Evolutionary conservation across 805 yeast genomes (phyloP).

Genomic region (Teunomyces cretensis): DNA sequence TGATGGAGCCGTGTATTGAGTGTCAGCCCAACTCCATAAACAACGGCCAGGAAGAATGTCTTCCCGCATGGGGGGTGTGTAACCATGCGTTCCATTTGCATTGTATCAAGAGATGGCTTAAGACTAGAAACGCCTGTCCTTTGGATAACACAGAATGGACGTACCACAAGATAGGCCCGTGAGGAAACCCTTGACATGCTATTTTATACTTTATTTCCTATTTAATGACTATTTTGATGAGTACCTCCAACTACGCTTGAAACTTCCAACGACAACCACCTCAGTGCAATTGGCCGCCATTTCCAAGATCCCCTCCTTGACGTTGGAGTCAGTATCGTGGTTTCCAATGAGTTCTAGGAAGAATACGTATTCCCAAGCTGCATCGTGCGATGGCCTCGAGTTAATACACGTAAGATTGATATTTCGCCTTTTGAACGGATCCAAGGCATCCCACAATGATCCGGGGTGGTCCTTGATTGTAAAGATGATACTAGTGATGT

Average conservation of each 20-base stretch:
- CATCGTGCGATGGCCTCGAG: slow-evolving; percentile 69
- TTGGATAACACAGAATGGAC: slow-evolving; percentile 91
- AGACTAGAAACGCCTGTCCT: slow-evolving; percentile 95
- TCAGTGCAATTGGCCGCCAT: slow-evolving; percentile 46
- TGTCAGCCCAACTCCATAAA: slow-evolving; percentile 82
- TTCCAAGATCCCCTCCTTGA: slow-evolving; percentile 38
- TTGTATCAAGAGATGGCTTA: slow-evolving; percentile 93
- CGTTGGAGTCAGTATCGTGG: slow-evolving; percentile 23
- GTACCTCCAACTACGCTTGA: slow-evolving; percentile 45
- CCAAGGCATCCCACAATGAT: slow-evolving; percentile 65
- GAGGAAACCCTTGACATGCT: background rate
- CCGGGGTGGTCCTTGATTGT: slow-evolving; percentile 71
- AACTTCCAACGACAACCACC: slow-evolving; percentile 60
- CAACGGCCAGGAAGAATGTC: slow-evolving; percentile 69
- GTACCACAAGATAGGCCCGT: slow-evolving; percentile 67
- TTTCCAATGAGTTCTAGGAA: slow-evolving; percentile 68
- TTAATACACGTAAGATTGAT: slow-evolving; percentile 70
- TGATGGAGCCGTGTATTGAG: slow-evolving; percentile 97
- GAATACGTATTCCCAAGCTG: slow-evolving; percentile 80
- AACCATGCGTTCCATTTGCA: slow-evolving; percentile 98
- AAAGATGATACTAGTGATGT: slow-evolving; percentile 61
- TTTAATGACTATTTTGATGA: slow-evolving; percentile 2
- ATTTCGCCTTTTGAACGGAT: slow-evolving; percentile 51
- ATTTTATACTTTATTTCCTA: background rate
- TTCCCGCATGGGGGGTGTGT: slow-evolving; percentile 96